Evolutionary conservation across 202 grass and related monocot genomes (phyloP).

Genomic region (Cymbopogon flexuosus): DNA sequence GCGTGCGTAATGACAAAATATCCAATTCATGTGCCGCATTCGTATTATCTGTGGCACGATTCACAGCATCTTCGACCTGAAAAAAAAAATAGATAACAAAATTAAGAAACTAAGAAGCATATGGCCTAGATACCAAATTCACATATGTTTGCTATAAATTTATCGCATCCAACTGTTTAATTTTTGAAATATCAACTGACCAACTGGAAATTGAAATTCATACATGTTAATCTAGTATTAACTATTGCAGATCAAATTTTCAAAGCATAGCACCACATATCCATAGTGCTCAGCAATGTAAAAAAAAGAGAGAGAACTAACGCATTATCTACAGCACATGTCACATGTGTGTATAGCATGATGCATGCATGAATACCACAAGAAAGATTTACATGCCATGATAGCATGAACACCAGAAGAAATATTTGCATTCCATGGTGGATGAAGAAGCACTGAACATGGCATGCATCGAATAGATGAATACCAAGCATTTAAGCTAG

Average conservation of each 20-base stretch:
- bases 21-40: slow-evolving; percentile 58
- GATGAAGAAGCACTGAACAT: neutral
- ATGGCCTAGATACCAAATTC: slow-evolving; percentile 2
- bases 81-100: slow-evolving; percentile 9
- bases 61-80: slow-evolving; percentile 72
- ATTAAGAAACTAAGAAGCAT: neutral
- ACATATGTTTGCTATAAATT: slow-evolving; percentile 21
- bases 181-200: neutral
- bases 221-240: neutral
- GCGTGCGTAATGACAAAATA: slow-evolving; percentile 63
- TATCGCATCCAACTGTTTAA: slow-evolving; percentile 3
- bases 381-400: neutral
- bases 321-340: neutral
- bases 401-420: neutral
- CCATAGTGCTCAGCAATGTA: neutral
- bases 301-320: neutral
- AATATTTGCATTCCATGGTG: neutral
- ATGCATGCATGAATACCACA: neutral
- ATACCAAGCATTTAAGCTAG: neutral
- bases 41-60: slow-evolving; percentile 46
- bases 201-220: neutral
- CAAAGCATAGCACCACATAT: neutral
- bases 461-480: neutral
- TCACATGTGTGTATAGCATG: neutral
- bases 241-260: neutral